A percentile compares a stretch with the other conserved stretches of the same genome.
Evolutionary conservation across 225 moss, liverwort and hornwort species (phyloP).

Genomic region (Pseudoscleropodium purum): DNA sequence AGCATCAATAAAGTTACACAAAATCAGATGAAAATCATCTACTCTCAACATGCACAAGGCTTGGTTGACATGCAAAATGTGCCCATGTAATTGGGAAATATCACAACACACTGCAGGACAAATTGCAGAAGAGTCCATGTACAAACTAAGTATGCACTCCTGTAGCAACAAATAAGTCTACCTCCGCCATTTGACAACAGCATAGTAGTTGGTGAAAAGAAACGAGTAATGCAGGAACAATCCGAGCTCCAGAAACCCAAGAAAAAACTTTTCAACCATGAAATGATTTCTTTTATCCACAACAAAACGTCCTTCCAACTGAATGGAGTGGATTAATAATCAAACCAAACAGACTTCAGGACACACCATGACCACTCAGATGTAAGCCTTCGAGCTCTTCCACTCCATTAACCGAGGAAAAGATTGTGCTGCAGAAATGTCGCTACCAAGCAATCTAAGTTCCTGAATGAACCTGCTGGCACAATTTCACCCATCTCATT

Average conservation of each 20-base stretch:
- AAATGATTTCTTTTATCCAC: conserved; percentile 15
- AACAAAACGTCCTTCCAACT: conserved; percentile 36
- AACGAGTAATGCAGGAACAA: not conserved
- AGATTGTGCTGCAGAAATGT: conserved; percentile 39
- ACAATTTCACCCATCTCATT: conserved; percentile 36
- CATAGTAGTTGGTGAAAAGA: not conserved
- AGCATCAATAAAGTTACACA: no score
- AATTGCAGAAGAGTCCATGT: not conserved
- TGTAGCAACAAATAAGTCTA: not conserved
- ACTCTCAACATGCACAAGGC: not conserved
- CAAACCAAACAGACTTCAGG: conserved; percentile 38
- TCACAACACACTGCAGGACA: not conserved
- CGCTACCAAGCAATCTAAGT: conserved; percentile 30
- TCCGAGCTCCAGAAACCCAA: not conserved
- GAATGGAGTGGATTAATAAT: conserved; percentile 29
- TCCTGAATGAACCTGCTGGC: conserved; percentile 29
- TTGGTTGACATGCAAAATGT: not conserved
- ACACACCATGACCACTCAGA: conserved; percentile 35
- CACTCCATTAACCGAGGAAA: conserved; percentile 41
- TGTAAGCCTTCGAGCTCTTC: conserved; percentile 29
- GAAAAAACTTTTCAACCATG: conserved; percentile 2
- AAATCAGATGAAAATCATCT: no score
- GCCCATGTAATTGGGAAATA: not conserved
- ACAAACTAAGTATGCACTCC: not conserved
- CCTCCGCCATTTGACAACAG: not conserved